Base-by-base conservation (phyloP, 2,329 filamentous ascomycete species). In the Fusarium nanum region DNA sequence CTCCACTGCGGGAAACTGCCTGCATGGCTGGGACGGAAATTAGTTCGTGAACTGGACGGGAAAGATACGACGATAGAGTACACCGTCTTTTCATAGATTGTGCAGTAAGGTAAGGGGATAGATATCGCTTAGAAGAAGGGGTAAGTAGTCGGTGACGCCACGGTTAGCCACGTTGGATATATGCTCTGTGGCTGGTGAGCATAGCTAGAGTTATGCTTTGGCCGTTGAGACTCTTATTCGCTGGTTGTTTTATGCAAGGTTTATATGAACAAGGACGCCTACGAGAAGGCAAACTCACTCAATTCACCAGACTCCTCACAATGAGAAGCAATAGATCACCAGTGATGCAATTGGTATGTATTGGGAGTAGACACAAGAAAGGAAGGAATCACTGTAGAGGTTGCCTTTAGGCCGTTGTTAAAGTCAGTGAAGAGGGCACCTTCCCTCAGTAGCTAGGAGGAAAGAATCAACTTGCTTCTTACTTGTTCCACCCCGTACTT, bases 71-170 rank as follows among this genome's bases (percentile, higher is more conserved):
- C 34, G 18, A 37, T 37, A 37, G 34, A 37, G 32, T 54, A 71
- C 68, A 71, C 64, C 64, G 68, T 71, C 59, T 71, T 71, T 71
- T 71, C 68, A 69, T 52, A 56, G 42, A 18, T 65, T 60, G 55
- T 49, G 49, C 37, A 56, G 12, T 37, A 42, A 44, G 22, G 23
- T 45, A 16, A 28, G 18, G 41, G 14, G 30, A 30, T 22, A 22
- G 47, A 45, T 58, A 52, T 28, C 54, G 30, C 25, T 59, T 41
- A 30, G 20, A 45, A 57, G 37, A 45, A 57, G 37, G 63, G 61
- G 67, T 37, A 56, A 34, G 49, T 56, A 16, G 13, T 23, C 6
- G 40, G 27, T 13, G 37, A 57, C 54, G 50, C 67, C 67, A 68
- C 58, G 37, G 30, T 22, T 47, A 41, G 54, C 67, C 67, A 68